Evolutionary conservation across 345 rosid genomes (phyloP).

Genomic region (Physaria fendleri): DNA sequence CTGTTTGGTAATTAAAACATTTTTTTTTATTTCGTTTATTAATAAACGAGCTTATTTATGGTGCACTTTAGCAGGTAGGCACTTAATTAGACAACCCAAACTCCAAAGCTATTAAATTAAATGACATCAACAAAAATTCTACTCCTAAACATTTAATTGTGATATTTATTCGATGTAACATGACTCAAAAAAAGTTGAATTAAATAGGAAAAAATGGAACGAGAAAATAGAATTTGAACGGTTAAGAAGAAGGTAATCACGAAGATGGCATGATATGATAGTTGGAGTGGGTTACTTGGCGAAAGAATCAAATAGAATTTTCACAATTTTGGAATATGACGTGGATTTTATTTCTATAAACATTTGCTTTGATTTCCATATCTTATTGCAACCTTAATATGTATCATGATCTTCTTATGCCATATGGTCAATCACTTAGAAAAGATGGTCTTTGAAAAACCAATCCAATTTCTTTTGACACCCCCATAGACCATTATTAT

Average conservation of each 20-base stretch:
- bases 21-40: not conserved
- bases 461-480: too few relatives aligned
- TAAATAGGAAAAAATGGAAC: not conserved
- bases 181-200: not conserved
- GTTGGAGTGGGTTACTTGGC: constrained; percentile 31
- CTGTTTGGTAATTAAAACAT: not conserved
- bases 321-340: constrained; percentile 18
- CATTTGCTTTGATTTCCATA: not conserved
- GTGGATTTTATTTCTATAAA: constrained; percentile 1
- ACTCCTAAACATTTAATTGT: not conserved
- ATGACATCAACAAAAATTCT: constrained; percentile 27
- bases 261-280: constrained; percentile 34
- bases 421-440: not conserved
- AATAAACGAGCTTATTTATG: constrained; percentile 5
- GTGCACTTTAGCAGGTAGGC: not conserved
- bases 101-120: constrained; percentile 18
- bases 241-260: constrained; percentile 23
- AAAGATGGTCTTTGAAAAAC: too few relatives aligned
- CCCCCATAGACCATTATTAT: too few relatives aligned
- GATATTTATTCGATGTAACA: not conserved
- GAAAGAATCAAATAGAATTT: constrained; percentile 25
- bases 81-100: constrained; percentile 10
- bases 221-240: constrained; percentile 14
- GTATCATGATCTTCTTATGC: not conserved
- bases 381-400: constrained; percentile 6